These are phyloP conservation scores for Penicillium waksmanii DNA, from an alignment of 495 filamentous ascomycete species.

Conservation along the genomic window DNA sequence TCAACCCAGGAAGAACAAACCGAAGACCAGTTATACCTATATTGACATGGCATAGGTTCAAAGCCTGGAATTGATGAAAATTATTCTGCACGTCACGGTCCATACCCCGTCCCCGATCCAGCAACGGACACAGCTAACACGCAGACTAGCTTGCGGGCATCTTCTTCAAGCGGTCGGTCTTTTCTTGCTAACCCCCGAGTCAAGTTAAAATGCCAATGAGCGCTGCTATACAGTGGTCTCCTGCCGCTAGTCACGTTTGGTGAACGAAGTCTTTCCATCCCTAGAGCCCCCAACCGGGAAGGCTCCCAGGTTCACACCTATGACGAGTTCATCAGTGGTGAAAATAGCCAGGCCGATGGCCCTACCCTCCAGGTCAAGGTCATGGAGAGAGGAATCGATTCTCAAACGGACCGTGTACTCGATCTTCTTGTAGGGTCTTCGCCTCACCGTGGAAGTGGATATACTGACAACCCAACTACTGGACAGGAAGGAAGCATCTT, in stretches of 20 bases:
- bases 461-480: not conserved
- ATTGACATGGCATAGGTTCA: constrained; percentile 34
- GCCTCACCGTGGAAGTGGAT: not conserved
- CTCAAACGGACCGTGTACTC: constrained; percentile 2
- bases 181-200: not conserved
- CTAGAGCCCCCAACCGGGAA: constrained; percentile 18
- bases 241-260: constrained; percentile 37
- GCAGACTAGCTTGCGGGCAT: constrained; percentile 31
- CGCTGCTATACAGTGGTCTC: constrained; percentile 29
- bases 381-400: constrained; percentile 10
- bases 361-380: constrained; percentile 6
- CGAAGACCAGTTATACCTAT: too few species aligned
- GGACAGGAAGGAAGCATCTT: constrained; percentile 13
- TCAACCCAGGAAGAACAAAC: not conserved
- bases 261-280: constrained; percentile 32
- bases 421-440: constrained; percentile 8
- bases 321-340: constrained; percentile 30
- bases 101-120: not conserved
- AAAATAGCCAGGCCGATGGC: not conserved
- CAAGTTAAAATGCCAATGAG: constrained; percentile 1
- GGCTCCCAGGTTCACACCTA: constrained; percentile 23
- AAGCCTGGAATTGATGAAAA: constrained; percentile 54
- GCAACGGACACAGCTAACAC: not conserved
- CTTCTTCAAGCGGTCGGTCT: constrained; percentile 37
- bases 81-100: constrained; percentile 47